These are phyloP conservation scores for Aureobasidium sp. DNA, from an alignment of 2,329 filamentous ascomycete genomes.

Conservation along the genomic window DNA sequence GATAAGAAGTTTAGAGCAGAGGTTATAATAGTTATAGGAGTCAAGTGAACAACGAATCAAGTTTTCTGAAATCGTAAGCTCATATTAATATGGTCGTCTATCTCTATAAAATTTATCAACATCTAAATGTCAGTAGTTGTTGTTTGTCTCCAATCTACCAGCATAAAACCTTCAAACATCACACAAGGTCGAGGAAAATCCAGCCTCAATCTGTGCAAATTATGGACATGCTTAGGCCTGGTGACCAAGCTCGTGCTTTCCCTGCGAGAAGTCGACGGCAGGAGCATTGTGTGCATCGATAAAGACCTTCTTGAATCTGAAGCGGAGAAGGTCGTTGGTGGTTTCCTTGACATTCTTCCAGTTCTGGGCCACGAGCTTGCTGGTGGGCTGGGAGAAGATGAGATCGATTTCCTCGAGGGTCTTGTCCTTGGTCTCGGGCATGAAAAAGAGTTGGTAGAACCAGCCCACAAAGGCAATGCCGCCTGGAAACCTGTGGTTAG, in stretches of 20 bases:
- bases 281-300: slow-evolving; percentile 23
- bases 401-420: slow-evolving; percentile 66
- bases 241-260: slow-evolving; percentile 1
- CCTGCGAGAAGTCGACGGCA: slow-evolving; percentile 1
- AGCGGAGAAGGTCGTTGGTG: slow-evolving; percentile 38
- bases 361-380: slow-evolving; percentile 56
- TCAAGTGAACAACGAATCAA: neutral
- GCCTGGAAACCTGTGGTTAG: too few relatives aligned
- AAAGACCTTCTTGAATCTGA: slow-evolving; percentile 45
- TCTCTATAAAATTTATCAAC: neutral
- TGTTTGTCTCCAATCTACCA: neutral
- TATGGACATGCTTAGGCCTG: neutral
- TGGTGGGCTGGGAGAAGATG: slow-evolving; percentile 58
- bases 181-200: neutral
- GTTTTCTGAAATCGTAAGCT: neutral
- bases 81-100: neutral
- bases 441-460: slow-evolving; percentile 67
- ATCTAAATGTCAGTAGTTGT: neutral
- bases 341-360: slow-evolving; percentile 39
- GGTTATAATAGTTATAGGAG: too few relatives aligned
- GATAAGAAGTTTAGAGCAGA: neutral
- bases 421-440: slow-evolving; percentile 66
- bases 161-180: neutral
- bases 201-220: neutral
- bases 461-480: slow-evolving; percentile 42